Evolutionary conservation across 306 rosid species (phyloP), one percentile per base, ranked within the genome.

Genomic region (Luffa aegyptiaca): DNA sequence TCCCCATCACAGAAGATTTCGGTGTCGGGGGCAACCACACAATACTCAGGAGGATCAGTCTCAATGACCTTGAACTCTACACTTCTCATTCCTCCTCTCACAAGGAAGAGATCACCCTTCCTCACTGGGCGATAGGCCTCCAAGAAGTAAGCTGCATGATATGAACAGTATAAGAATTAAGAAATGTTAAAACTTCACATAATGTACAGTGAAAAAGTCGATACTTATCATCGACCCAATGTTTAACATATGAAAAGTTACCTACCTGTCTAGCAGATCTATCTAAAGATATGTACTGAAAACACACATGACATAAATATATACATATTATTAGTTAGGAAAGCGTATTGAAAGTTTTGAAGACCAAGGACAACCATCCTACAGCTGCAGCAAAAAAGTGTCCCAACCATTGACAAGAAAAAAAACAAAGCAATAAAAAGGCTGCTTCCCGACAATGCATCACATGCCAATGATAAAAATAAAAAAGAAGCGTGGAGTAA

Each of bases 31-130:
- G 90, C 87, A 83, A 90, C 88, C 80, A 88, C 93, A 80, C 91
- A 90, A 65, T 86, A 90, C 74, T 88, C 91, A 56, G 86, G 83
- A 20, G 91, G 91, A 79, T 90, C 91, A 31, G 90, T 90, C 76
- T 90, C 93, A 74, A 86, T 84, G 66, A 90, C 93, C 88, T 90
- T 90, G 80, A 90, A 90, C 87, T 90, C 93, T 18, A 90, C 89
- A 84, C 90, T 90, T 86, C 92, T 77, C 93, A 84, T 90, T 72
- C 90, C 93, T 79, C 90, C 92, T 8, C 90, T 85, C 52, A 90
- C 93, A 62, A 90, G 87, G 81, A 90, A 88, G 37, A 90, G 84
- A 82, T 90, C 92, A 56, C 93, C 93, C 77, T 88, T 86, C 82
- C 92, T 88, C 75, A 90, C 90, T 6, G 92, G 92, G 69, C 92